phyloP scores from a whole-genome alignment of 139 green algal species.

The Chlamydomonas asymmetrica region DNA sequence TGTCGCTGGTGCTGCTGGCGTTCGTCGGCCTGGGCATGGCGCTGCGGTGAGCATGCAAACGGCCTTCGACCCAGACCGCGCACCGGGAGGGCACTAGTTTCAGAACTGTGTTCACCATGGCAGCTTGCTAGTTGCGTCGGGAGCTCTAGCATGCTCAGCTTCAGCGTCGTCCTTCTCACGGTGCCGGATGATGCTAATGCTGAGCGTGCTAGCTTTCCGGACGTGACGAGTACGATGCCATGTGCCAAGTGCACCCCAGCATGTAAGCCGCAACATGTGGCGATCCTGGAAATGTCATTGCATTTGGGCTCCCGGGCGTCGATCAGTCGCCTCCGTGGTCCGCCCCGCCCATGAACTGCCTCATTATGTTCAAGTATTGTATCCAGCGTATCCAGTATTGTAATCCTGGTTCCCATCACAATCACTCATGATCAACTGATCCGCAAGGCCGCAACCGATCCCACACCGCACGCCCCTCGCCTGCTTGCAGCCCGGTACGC shows the following conservation, averaged over 20 bases:
- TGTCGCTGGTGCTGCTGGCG: constrained; percentile 50
- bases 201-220: neutral
- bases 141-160: neutral
- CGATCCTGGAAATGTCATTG: too few relatives aligned
- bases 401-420: neutral
- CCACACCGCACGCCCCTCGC: neutral
- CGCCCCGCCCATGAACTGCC: neutral
- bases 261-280: too few relatives aligned
- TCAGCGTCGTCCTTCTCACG: neutral
- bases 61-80: too few relatives aligned
- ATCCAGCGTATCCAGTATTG: neutral
- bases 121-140: neutral
- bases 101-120: neutral
- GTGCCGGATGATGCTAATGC: neutral
- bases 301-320: too few relatives aligned
- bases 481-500: neutral
- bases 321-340: neutral
- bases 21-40: constrained; percentile 52
- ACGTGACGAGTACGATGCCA: neutral
- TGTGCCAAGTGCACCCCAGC: too few relatives aligned
- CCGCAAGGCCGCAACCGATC: neutral
- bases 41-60: neutral
- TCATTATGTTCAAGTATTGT: neutral
- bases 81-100: neutral
- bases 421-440: neutral